Percentiles rank a stretch among this genome's conserved stretches.
Evolutionary conservation across 352 stramenopile genomes (phyloP).

Genomic region (Globisporangium nunn): DNA sequence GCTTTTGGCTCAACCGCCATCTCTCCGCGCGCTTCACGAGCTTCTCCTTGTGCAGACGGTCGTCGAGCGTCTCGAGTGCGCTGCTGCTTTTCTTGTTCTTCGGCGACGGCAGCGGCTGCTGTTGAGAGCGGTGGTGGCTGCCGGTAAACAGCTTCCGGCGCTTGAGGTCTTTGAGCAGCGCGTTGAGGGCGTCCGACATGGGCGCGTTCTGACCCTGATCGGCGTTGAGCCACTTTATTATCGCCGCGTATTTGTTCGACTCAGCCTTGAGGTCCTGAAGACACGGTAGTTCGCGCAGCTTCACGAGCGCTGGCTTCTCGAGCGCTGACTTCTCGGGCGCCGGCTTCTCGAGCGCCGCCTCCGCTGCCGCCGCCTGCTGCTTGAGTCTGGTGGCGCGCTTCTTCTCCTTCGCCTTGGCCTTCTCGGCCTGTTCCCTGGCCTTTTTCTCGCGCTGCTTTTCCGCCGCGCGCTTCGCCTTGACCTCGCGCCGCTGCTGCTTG

Average conservation of each 20-base stretch:
- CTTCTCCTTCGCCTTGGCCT: conserved; percentile 3
- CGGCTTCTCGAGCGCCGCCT: neutral
- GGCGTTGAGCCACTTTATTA: conserved; percentile 49
- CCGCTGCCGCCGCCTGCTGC: conserved; percentile 5
- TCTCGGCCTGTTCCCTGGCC: neutral
- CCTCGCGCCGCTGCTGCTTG: conserved; percentile 22
- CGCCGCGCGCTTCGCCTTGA: conserved; percentile 7
- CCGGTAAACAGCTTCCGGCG: neutral
- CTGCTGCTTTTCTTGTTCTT: conserved; percentile 7
- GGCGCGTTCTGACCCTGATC: conserved; percentile 38
- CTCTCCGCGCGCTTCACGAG: conserved; percentile 1
- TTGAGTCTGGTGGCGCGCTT: conserved; percentile 3
- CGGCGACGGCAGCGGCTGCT: neutral
- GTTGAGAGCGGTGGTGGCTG: neutral
- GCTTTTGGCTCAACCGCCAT: conserved; percentile 10
- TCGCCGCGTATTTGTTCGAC: conserved; percentile 35
- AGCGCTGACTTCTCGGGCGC: neutral
- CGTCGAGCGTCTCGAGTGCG: conserved; percentile 35
- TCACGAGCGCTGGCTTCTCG: conserved; percentile 25
- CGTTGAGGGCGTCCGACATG: conserved; percentile 20
- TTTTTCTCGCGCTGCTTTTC: conserved; percentile 19
- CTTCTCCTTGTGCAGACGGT: conserved; percentile 27
- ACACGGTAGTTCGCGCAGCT: conserved; percentile 28
- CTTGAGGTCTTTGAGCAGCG: conserved; percentile 19
- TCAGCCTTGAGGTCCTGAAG: conserved; percentile 26